These are phyloP conservation scores for Domatiomyces globalis DNA, from an alignment of 2,329 filamentous ascomycete species.

Conservation along the genomic window DNA sequence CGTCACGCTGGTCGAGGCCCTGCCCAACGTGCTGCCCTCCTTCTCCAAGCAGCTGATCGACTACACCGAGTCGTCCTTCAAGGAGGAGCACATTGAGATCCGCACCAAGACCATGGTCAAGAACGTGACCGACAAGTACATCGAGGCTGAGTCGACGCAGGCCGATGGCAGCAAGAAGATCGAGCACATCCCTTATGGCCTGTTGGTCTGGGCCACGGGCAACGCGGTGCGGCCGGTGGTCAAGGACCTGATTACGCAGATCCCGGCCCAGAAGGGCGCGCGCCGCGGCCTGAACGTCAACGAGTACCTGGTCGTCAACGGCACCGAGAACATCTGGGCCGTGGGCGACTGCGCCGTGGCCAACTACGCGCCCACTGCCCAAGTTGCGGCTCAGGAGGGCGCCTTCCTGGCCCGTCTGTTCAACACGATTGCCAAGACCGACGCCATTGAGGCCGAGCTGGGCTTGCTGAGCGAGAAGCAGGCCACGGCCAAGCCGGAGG, in stretches of 20 bases:
- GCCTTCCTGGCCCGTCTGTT: slow-evolving; percentile 88
- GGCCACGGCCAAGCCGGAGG: slow-evolving; percentile 53
- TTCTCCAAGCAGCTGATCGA: slow-evolving; percentile 99
- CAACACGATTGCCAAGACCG: slow-evolving; percentile 97
- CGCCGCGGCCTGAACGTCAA: slow-evolving; percentile 91
- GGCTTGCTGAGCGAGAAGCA: slow-evolving; percentile 50
- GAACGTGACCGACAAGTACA: slow-evolving; percentile 80
- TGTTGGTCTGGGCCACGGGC: slow-evolving; percentile 95
- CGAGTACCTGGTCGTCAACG: slow-evolving; percentile 97
- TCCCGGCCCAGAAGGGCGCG: slow-evolving; percentile 89
- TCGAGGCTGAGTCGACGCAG: slow-evolving; percentile 72
- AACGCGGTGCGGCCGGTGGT: slow-evolving; percentile 84
- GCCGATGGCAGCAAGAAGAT: slow-evolving; percentile 73
- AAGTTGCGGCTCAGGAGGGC: slow-evolving; percentile 92
- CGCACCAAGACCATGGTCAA: slow-evolving; percentile 99
- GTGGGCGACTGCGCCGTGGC: slow-evolving; percentile 94
- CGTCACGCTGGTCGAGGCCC: slow-evolving; percentile 91
- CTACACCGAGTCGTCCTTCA: slow-evolving; percentile 97
- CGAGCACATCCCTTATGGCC: slow-evolving; percentile 77
- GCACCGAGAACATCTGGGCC: slow-evolving; percentile 93
- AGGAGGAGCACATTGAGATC: slow-evolving; percentile 96
- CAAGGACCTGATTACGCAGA: slow-evolving; percentile 79
- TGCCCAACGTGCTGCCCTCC: slow-evolving; percentile 91
- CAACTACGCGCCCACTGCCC: slow-evolving; percentile 92
- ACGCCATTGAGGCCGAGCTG: slow-evolving; percentile 64